These are phyloP conservation scores for Yamadazyma membranifaciens DNA, from an alignment of 1,139 yeast species.

Conservation along the genomic window DNA sequence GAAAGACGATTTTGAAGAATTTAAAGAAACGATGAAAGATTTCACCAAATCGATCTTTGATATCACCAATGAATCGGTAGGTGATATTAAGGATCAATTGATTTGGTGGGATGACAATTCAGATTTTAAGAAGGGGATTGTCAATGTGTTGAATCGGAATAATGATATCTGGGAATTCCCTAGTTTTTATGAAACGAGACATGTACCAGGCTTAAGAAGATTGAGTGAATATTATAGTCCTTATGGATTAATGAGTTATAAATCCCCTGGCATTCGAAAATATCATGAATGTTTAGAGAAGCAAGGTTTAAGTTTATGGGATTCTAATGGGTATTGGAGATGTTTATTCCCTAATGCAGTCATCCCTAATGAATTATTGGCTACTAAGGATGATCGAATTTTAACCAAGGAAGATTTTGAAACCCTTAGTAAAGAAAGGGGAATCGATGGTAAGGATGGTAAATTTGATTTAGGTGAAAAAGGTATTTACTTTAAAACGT, in stretches of 20 bases:
- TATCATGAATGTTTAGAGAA: constrained; percentile 62
- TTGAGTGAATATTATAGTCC: constrained; percentile 21
- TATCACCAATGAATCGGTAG: constrained; percentile 24
- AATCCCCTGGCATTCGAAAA: constrained; percentile 59
- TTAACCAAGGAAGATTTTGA: constrained; percentile 53
- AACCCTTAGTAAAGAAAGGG: constrained; percentile 18
- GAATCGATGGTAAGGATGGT: constrained; percentile 12
- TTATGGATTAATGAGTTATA: constrained; percentile 54
- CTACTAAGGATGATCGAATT: constrained; percentile 30
- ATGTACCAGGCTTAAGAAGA: neutral
- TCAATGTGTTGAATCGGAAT: constrained; percentile 6
- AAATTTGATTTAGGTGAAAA: constrained; percentile 37
- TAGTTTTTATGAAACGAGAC: constrained; percentile 6
- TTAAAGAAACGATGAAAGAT: constrained; percentile 14
- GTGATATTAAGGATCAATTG: constrained; percentile 23
- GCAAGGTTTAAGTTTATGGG: constrained; percentile 77
- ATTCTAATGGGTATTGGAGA: constrained; percentile 77
- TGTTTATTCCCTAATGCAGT: constrained; percentile 71
- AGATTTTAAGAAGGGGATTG: constrained; percentile 4
- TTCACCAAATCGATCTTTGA: constrained; percentile 17
- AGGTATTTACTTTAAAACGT: constrained; percentile 54
- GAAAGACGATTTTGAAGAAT: constrained; percentile 11
- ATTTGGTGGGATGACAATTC: constrained; percentile 15
- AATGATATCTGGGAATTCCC: constrained; percentile 13
- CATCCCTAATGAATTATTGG: constrained; percentile 35